Evolutionary conservation across 2,329 filamentous ascomycete species (phyloP), one percentile per base, ranked within the genome.

Genomic region (Colletotrichum tabaci): DNA sequence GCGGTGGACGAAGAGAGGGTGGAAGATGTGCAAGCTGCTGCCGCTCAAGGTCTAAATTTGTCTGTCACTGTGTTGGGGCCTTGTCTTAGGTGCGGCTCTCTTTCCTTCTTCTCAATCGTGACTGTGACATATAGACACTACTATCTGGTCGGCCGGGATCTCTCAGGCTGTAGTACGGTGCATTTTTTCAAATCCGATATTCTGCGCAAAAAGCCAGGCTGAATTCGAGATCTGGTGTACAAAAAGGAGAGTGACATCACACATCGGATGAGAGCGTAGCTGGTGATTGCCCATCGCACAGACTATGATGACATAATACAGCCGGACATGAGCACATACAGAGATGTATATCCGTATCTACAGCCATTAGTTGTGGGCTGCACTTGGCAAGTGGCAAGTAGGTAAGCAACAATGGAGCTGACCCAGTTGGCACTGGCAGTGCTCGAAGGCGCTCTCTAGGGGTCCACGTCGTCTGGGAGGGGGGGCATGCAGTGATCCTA

Each of bases 31-130:
- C 5, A 42, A n/a, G 42, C 3, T 9, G 21, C 63, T 61, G 30
- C 56, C 67, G 56, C 55, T 47, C 49, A n/a, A 67, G 49, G 63
- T 61, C 44, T 42, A 42, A 52, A 21, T 30, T 1, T 40, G 67
- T 61, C 67, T 61, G 67, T 35, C 30, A 44, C 23, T 35, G 9
- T 10, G n/a, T 21, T 49, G 23, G 16, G 7, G 16, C n/a, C 13
- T 15, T 71, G 67, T 71, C 44, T 71, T 50, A 61, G 63, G 61
- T 57, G 67, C 61, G 35, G 67, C 53, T 53, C 38, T 60, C 10
- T 30, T 18, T 44, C 18, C 38, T 40, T 44, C 30, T 64, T 18
- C 49, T 13, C 16, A 52, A 16, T 40, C 21, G 53, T 57, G 63
- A 30, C 4, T 44, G 16, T 50, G 1, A 9, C 16, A 30, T 35